Percentiles rank a stretch among this genome's conserved stretches.
These are phyloP conservation scores for Vitis amurensis DNA, from an alignment of 164 flowering plant species.

Conservation along the genomic window DNA sequence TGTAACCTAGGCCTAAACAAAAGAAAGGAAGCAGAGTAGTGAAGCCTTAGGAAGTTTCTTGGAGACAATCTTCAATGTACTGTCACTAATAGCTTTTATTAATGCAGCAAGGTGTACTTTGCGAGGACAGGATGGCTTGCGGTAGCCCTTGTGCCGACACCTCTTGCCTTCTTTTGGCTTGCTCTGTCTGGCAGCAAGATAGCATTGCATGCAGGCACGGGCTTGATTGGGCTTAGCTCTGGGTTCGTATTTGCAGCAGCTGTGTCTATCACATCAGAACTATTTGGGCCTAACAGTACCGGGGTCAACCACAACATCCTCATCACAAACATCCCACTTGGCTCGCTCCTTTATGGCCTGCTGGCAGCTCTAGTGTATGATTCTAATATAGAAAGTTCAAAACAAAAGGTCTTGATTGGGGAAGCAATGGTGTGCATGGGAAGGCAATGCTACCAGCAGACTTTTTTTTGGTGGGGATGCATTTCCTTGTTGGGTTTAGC, in stretches of 20 bases:
- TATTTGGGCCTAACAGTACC: constrained; percentile 33
- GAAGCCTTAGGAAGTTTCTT: too few species aligned
- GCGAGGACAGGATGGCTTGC: constrained; percentile 40
- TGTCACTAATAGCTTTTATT: too few species aligned
- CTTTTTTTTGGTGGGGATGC: constrained; percentile 35
- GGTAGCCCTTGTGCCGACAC: constrained; percentile 26
- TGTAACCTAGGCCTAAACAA: too few species aligned
- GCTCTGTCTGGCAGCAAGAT: constrained; percentile 18
- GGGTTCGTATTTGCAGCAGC: constrained; percentile 37
- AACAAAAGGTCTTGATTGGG: not conserved
- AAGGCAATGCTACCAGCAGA: constrained; percentile 22
- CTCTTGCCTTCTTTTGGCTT: constrained; percentile 33
- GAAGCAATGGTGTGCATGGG: constrained; percentile 28
- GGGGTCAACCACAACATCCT: constrained; percentile 42
- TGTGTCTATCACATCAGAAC: constrained; percentile 36
- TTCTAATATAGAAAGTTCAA: constrained; percentile 5
- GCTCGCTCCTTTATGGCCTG: constrained; percentile 33
- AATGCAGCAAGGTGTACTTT: constrained; percentile 33
- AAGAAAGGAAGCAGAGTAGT: too few species aligned
- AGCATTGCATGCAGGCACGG: constrained; percentile 13
- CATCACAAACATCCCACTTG: constrained; percentile 42
- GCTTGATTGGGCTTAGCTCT: constrained; percentile 31
- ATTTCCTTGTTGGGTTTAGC: constrained; percentile 23
- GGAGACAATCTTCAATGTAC: too few species aligned
- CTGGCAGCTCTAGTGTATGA: constrained; percentile 34